phyloP scores from a whole-genome alignment of 495 filamentous ascomycete genomes.

The Hyaloscypha bicolor region DNA sequence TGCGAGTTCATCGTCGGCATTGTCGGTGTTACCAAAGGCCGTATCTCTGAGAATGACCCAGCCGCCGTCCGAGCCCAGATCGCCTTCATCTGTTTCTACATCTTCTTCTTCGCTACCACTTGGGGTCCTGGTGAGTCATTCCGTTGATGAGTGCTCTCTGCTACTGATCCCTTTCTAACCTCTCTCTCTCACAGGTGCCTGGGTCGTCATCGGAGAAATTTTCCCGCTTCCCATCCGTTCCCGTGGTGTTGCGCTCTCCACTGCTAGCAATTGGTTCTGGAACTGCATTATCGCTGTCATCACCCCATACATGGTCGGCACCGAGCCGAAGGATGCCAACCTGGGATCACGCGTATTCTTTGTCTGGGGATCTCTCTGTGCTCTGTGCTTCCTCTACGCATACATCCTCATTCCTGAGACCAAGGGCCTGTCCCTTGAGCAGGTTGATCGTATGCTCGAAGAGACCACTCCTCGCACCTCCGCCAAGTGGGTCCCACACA shows the following conservation, averaged over 20 bases:
- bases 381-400: constrained; percentile 66
- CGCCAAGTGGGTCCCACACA: constrained; percentile 68
- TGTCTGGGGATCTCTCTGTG: constrained; percentile 74
- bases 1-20: constrained; percentile 88
- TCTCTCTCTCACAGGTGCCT: constrained; percentile 40
- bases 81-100: constrained; percentile 72
- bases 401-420: constrained; percentile 85
- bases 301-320: constrained; percentile 35
- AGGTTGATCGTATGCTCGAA: constrained; percentile 90
- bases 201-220: constrained; percentile 88
- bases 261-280: constrained; percentile 88
- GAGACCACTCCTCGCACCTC: constrained; percentile 73
- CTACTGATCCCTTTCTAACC: constrained; percentile 41
- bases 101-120: constrained; percentile 79
- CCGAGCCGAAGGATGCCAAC: constrained; percentile 46
- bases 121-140: constrained; percentile 60
- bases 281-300: constrained; percentile 49
- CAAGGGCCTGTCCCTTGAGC: constrained; percentile 76
- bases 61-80: constrained; percentile 42
- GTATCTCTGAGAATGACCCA: constrained; percentile 40
- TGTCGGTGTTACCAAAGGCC: constrained; percentile 62
- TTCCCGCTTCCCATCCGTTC: constrained; percentile 84
- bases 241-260: constrained; percentile 77
- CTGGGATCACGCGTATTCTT: constrained; percentile 78
- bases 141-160: constrained; percentile 42